A percentile compares a stretch with the other conserved stretches of the same genome.
Evolutionary conservation across 495 filamentous ascomycete species (phyloP).

Genomic region (Daldinia grandis): DNA sequence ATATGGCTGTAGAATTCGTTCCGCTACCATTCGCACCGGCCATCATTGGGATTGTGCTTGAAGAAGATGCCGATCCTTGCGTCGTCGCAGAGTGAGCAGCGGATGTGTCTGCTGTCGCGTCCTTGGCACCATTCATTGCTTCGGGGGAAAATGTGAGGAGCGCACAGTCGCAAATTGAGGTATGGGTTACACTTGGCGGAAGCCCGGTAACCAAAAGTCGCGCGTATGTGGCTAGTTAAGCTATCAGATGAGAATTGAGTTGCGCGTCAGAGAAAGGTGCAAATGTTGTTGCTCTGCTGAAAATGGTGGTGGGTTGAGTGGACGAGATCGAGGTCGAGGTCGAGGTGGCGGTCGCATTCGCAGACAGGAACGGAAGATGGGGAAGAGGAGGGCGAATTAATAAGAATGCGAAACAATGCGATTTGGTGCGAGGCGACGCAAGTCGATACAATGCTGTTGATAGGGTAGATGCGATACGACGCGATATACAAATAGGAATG

Average conservation of each 20-base stretch:
- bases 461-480: constrained; percentile 12
- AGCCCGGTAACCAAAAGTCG: constrained; percentile 11
- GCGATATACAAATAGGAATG: constrained; percentile 17
- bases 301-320: neutral
- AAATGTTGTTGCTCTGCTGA: constrained; percentile 14
- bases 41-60: constrained; percentile 42
- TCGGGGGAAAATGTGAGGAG: constrained; percentile 13
- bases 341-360: constrained; percentile 16
- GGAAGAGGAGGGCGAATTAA: constrained; percentile 8
- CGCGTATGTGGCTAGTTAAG: constrained; percentile 7
- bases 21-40: constrained; percentile 44
- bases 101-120: constrained; percentile 25
- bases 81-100: neutral
- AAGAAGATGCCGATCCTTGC: constrained; percentile 13
- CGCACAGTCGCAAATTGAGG: constrained; percentile 27
- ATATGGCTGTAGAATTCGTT: constrained; percentile 38
- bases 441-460: constrained; percentile 6
- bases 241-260: constrained; percentile 17
- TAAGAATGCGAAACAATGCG: constrained; percentile 22
- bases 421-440: constrained; percentile 20
- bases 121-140: constrained; percentile 38
- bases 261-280: neutral
- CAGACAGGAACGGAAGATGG: neutral
- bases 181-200: constrained; percentile 16
- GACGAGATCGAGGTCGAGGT: constrained; percentile 8